Percentiles rank a stretch among this genome's conserved stretches.
phyloP scores from a whole-genome alignment of 1,139 yeast genomes.

The Sugiyamaella neomexicana region DNA sequence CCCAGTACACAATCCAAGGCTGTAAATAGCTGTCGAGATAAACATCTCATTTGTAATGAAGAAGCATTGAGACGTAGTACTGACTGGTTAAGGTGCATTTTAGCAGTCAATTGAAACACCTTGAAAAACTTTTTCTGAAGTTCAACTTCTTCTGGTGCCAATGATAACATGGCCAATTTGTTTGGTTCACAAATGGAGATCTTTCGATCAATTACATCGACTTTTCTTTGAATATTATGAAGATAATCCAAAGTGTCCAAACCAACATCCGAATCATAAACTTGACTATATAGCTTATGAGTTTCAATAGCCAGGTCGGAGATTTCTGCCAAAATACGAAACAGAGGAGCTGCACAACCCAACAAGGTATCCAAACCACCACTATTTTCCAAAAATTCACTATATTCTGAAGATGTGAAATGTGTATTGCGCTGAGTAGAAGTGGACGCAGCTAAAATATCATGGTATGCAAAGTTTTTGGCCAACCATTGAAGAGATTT shows the following conservation, averaged over 20 bases:
- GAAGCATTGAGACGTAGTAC: conserved; percentile 62
- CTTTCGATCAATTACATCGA: conserved; percentile 50
- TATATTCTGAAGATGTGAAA: conserved; percentile 44
- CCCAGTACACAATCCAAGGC: conserved; percentile 64
- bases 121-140: conserved; percentile 71
- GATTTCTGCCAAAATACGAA: conserved; percentile 66
- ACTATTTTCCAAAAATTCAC: conserved; percentile 47
- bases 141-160: conserved; percentile 58
- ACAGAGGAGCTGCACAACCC: conserved; percentile 70
- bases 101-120: conserved; percentile 68
- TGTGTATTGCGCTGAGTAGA: conserved; percentile 37
- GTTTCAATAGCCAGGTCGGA: conserved; percentile 58
- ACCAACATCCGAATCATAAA: conserved; percentile 10
- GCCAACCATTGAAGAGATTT: conserved; percentile 71
- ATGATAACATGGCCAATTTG: conserved; percentile 47
- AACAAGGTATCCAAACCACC: conserved; percentile 63
- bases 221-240: conserved; percentile 43
- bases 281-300: conserved; percentile 24
- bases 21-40: conserved; percentile 55
- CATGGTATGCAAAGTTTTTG: conserved; percentile 82
- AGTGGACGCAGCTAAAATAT: conserved; percentile 62
- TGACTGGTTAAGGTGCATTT: conserved; percentile 65
- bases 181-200: conserved; percentile 59
- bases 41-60: conserved; percentile 61
- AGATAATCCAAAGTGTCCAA: conserved; percentile 24